Conservation (phyloP, 139 green algal genomes). For the Chlamydomonas incerta region DNA sequence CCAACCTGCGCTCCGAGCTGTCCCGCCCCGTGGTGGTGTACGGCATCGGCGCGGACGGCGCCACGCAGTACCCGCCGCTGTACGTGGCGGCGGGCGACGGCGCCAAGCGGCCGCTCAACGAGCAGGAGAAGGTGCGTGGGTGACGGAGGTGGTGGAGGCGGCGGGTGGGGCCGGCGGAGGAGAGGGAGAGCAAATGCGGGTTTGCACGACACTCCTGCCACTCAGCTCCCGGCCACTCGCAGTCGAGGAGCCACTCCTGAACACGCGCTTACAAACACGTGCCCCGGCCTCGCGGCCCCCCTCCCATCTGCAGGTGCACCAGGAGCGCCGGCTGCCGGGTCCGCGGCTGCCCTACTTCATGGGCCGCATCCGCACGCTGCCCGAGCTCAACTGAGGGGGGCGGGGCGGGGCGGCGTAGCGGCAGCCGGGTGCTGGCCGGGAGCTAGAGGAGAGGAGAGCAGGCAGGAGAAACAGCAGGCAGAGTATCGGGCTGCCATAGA, state of each 20-base stretch:
- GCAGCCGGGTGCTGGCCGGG: too few relatives aligned
- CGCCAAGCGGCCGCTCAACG: conserved; percentile 41
- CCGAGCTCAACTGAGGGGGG: conserved; percentile 37
- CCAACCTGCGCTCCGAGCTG: conserved; percentile 26
- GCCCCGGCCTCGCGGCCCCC: neutral
- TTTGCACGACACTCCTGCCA: too few relatives aligned
- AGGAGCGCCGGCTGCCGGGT: conserved; percentile 39
- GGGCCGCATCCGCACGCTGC: conserved; percentile 4
- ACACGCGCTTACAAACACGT: neutral
- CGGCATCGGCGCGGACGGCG: conserved; percentile 40
- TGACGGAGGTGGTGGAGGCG: neutral
- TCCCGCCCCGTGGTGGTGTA: conserved; percentile 54
- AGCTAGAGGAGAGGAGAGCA: too few relatives aligned
- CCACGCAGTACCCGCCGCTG: conserved; percentile 49
- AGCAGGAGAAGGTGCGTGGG: conserved; percentile 38
- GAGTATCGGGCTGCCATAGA: too few relatives aligned
- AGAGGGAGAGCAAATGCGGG: neutral
- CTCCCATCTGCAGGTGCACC: conserved; percentile 38
- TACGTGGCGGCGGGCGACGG: conserved; percentile 22
- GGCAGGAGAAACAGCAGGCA: too few relatives aligned
- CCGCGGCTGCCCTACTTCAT: conserved; percentile 41
- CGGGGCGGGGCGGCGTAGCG: too few relatives aligned
- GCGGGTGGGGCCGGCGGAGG: too few relatives aligned
- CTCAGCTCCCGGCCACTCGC: too few relatives aligned
- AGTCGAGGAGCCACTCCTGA: too few relatives aligned